Evolutionary conservation across 1,139 yeast genomes (phyloP).

Genomic region (Yamadazyma spencermartinsiae): DNA sequence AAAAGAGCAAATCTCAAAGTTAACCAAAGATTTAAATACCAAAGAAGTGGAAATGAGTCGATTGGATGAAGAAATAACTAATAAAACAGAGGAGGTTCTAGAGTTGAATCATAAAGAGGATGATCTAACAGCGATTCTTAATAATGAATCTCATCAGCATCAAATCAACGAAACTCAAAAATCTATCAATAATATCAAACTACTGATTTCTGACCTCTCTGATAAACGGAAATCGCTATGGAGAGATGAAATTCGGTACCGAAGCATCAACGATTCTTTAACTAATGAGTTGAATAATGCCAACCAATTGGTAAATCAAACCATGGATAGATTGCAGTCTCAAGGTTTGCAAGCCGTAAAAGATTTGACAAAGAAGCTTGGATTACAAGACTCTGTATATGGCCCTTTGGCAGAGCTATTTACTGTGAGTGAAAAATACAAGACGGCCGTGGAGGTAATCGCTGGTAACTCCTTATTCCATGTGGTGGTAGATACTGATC

Average conservation of each 20-base stretch:
- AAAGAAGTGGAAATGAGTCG: conserved; percentile 26
- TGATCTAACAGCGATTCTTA: conserved; percentile 33
- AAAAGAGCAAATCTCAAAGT: conserved; percentile 25
- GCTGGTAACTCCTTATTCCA: conserved; percentile 88
- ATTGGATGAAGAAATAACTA: conserved; percentile 20
- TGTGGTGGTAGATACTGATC: conserved; percentile 85
- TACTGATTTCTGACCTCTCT: conserved; percentile 43
- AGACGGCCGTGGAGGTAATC: conserved; percentile 81
- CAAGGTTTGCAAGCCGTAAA: conserved; percentile 70
- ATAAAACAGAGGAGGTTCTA: conserved; percentile 19
- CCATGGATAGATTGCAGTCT: conserved; percentile 73
- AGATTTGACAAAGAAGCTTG: conserved; percentile 55
- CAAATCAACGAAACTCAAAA: conserved; percentile 30
- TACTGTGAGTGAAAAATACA: conserved; percentile 77
- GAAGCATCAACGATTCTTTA: conserved; percentile 56
- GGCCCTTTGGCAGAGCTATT: conserved; percentile 88
- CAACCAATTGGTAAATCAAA: conserved; percentile 60
- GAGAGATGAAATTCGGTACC: conserved; percentile 74
- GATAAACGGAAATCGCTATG: conserved; percentile 74
- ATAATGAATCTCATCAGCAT: conserved; percentile 19
- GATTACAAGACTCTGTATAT: conserved; percentile 59
- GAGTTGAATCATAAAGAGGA: conserved; percentile 41
- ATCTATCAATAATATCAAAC: conserved; percentile 38
- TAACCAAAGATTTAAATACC: conserved; percentile 18
- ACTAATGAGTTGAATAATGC: conserved; percentile 57